phyloP scores from a whole-genome alignment of 805 yeast species.

The Barnettozyma californica region DNA sequence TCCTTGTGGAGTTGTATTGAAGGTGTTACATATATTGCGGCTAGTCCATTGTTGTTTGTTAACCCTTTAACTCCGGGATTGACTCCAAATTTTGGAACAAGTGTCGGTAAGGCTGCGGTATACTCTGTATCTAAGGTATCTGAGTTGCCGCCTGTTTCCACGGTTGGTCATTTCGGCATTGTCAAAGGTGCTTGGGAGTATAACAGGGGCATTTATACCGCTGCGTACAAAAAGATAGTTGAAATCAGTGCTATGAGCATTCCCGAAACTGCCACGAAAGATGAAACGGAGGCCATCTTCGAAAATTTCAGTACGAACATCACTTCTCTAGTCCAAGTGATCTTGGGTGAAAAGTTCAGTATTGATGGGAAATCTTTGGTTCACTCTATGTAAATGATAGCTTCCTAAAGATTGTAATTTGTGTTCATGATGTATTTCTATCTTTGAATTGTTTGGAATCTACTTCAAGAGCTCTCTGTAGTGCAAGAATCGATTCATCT shows the following conservation, averaged over 20 bases:
- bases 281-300: slow-evolving; percentile 2
- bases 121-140: neutral
- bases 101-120: slow-evolving; percentile 15
- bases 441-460: neutral
- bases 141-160: slow-evolving; percentile 1
- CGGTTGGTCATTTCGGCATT: slow-evolving; percentile 7
- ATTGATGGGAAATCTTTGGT: slow-evolving; percentile 1
- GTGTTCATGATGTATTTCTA: neutral
- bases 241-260: slow-evolving; percentile 7
- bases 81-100: slow-evolving; percentile 11
- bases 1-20: slow-evolving; percentile 11
- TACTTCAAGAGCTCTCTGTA: neutral
- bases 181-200: slow-evolving; percentile 8
- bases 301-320: slow-evolving; percentile 1
- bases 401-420: neutral
- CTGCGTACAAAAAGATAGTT: slow-evolving; percentile 1
- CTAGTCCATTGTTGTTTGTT: slow-evolving; percentile 6
- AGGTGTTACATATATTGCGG: slow-evolving; percentile 2
- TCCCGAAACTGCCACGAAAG: slow-evolving; percentile 7
- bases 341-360: slow-evolving; percentile 6
- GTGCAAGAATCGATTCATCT: neutral
- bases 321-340: slow-evolving; percentile 1
- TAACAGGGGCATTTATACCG: slow-evolving; percentile 1
- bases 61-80: slow-evolving; percentile 6
- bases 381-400: neutral